Conservation (phyloP, 2,329 filamentous ascomycete genomes). For the Xylaria sp. region DNA sequence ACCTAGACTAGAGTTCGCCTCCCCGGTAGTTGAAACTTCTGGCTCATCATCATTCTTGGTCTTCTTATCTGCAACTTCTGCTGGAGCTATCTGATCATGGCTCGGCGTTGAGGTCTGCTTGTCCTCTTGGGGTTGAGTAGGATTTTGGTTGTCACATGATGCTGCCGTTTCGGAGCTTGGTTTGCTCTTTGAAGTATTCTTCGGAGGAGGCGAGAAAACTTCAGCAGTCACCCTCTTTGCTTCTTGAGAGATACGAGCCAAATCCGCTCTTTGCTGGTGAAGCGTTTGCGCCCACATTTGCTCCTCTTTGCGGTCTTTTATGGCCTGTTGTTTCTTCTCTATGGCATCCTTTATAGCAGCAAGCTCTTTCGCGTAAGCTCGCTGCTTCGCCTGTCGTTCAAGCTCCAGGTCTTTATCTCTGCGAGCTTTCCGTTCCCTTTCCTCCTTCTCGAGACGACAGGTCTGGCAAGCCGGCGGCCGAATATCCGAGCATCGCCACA, state of each 20-base stretch:
- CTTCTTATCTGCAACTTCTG: neutral
- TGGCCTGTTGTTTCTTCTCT: neutral
- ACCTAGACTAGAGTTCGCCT: neutral
- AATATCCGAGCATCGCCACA: constrained; percentile 6
- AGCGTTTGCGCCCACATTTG: neutral
- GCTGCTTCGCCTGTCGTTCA: constrained; percentile 9
- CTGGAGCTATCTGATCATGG: neutral
- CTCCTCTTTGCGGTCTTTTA: neutral
- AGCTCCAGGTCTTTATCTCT: constrained; percentile 9
- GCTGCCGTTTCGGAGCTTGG: neutral
- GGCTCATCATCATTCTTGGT: neutral
- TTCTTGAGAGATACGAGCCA: neutral
- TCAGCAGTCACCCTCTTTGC: neutral
- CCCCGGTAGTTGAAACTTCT: neutral
- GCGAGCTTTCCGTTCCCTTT: constrained; percentile 5
- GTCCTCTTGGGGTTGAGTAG: neutral
- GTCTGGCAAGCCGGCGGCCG: constrained; percentile 9
- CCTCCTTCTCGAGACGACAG: constrained; percentile 7
- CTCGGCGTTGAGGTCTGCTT: neutral
- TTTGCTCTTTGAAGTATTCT: neutral
- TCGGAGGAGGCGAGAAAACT: neutral
- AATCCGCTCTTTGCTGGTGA: constrained; percentile 2
- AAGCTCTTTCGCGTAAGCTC: constrained; percentile 10
- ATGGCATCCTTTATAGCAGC: constrained; percentile 2
- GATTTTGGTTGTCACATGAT: neutral